Percentiles rank a stretch among this genome's conserved stretches.
These are phyloP conservation scores for Thalia dealbata DNA, from an alignment of 176 grass and related monocot genomes.

Conservation along the genomic window DNA sequence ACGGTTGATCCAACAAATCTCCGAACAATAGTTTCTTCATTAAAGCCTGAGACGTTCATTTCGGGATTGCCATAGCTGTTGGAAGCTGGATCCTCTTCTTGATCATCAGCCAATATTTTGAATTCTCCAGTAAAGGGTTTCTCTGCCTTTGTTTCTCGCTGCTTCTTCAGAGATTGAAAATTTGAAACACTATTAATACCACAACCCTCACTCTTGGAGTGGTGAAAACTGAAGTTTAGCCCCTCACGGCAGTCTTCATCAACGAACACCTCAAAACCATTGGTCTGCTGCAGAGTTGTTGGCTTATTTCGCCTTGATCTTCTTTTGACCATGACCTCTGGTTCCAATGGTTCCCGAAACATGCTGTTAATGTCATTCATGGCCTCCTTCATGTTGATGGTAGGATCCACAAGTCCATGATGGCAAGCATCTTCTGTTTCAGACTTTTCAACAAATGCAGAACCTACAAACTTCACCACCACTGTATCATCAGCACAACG, in stretches of 20 bases:
- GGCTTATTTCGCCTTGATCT: constrained; percentile 34
- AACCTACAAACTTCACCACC: constrained; percentile 80
- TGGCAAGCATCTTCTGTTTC: constrained; percentile 85
- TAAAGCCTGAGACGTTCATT: constrained; percentile 30
- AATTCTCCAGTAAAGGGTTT: constrained; percentile 62
- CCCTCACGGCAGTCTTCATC: constrained; percentile 45
- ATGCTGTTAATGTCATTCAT: constrained; percentile 75
- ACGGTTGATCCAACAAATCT: constrained; percentile 79
- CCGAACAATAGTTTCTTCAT: constrained; percentile 61
- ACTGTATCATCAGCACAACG: constrained; percentile 63
- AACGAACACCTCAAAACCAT: constrained; percentile 65
- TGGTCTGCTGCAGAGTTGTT: constrained; percentile 35
- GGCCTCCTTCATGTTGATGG: constrained; percentile 80
- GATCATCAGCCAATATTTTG: constrained; percentile 62
- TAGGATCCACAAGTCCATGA: constrained; percentile 87
- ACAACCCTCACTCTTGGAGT: constrained; percentile 12
- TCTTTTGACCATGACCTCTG: constrained; percentile 53
- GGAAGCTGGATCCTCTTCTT: constrained; percentile 30
- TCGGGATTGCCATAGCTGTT: constrained; percentile 7
- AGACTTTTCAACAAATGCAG: constrained; percentile 74
- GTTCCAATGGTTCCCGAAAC: constrained; percentile 83
- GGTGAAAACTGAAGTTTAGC: constrained; percentile 16
- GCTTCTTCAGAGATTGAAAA: constrained; percentile 19
- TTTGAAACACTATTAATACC: constrained; percentile 7
- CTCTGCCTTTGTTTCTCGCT: constrained; percentile 10